A percentile compares a stretch with the other conserved stretches of the same genome.
phyloP scores from a whole-genome alignment of 805 yeast genomes.

The Candida nitratophila region DNA sequence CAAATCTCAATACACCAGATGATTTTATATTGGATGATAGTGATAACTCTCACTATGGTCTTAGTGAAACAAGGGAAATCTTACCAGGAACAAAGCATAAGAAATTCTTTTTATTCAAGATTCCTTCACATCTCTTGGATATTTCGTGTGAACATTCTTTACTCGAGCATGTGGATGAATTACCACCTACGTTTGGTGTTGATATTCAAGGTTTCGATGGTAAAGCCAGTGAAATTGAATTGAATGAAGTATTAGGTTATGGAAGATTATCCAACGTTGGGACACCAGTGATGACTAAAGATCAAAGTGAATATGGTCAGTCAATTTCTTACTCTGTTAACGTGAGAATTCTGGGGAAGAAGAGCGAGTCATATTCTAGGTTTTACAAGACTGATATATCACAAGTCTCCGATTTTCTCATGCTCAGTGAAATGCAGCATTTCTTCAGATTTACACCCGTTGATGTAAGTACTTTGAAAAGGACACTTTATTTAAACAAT shows the following conservation, averaged over 20 bases:
- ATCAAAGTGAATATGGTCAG: conserved; percentile 33
- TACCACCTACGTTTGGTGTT: conserved; percentile 35
- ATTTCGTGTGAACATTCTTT: conserved; percentile 37
- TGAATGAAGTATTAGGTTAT: conserved; percentile 42
- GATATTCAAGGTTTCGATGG: conserved; percentile 22
- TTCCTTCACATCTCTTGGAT: conserved; percentile 46
- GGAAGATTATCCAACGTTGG: conserved; percentile 44
- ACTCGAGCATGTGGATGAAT: conserved; percentile 22
- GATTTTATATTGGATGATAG: conserved; percentile 8
- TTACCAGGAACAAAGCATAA: conserved; percentile 43
- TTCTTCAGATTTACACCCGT: conserved; percentile 14
- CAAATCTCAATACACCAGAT: conserved; percentile 13
- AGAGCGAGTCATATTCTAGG: conserved; percentile 7
- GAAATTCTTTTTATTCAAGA: conserved; percentile 49
- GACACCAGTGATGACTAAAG: conserved; percentile 43
- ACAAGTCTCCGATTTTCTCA: conserved; percentile 8
- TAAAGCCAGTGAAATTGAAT: conserved; percentile 16
- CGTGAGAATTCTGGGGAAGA: conserved; percentile 42
- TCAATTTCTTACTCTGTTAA: conserved; percentile 44
- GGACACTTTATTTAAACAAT: not conserved
- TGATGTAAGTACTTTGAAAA: not conserved
- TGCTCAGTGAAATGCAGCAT: conserved; percentile 14
- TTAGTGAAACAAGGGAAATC: conserved; percentile 37
- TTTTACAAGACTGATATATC: conserved; percentile 4
- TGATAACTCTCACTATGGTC: conserved; percentile 27